These are phyloP conservation scores for Saccharomyces mikatae DNA, from an alignment of 805 yeast species.

Conservation along the genomic window DNA sequence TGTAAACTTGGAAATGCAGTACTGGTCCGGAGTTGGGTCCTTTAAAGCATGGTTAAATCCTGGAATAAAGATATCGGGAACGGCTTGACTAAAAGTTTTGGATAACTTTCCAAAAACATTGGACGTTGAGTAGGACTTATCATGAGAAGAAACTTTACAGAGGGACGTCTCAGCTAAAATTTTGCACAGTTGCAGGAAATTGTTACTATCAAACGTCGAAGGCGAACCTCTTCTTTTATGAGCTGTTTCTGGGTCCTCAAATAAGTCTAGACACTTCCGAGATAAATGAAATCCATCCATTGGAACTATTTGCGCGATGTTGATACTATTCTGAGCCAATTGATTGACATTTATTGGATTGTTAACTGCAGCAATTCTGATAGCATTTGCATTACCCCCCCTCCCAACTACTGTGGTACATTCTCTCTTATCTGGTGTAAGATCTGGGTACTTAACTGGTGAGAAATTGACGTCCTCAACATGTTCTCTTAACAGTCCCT, in stretches of 20 bases:
- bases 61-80: constrained; percentile 45
- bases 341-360: background rate
- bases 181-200: constrained; percentile 22
- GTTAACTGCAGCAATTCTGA: constrained; percentile 7
- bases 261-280: constrained; percentile 36
- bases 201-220: constrained; percentile 65
- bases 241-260: constrained; percentile 52
- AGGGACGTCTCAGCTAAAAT: constrained; percentile 13
- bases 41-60: constrained; percentile 67
- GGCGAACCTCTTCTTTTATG: constrained; percentile 74
- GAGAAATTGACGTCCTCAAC: constrained; percentile 20
- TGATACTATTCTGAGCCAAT: constrained; percentile 8
- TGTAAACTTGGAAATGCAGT: constrained; percentile 37
- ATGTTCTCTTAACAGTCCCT: constrained; percentile 11
- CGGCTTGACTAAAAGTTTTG: constrained; percentile 11
- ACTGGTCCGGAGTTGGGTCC: constrained; percentile 59
- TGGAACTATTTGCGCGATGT: constrained; percentile 43
- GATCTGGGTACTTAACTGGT: constrained; percentile 13
- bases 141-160: background rate
- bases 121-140: constrained; percentile 11
- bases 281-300: constrained; percentile 79
- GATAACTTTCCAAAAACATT: constrained; percentile 13
- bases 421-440: constrained; percentile 18
- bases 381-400: constrained; percentile 26
- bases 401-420: constrained; percentile 19